Evolutionary conservation across 306 rosid genomes (phyloP), one percentile per base, ranked within the genome.

Genomic region (Dalbergia cochinchinensis): DNA sequence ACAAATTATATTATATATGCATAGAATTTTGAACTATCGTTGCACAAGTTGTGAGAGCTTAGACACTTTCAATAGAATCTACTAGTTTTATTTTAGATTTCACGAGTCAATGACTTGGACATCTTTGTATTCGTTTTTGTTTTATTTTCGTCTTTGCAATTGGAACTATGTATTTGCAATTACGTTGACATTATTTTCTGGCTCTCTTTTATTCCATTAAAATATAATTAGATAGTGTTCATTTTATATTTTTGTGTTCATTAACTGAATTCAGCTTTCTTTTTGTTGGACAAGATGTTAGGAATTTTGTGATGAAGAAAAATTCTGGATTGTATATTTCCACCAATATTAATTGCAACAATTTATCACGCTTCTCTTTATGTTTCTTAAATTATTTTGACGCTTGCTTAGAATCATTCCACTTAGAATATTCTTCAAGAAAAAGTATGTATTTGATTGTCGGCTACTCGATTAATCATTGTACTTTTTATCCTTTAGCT

Each of bases 31-130:
- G 22, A 50, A 51, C 13, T 35, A 18, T 54, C 16, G 11, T 44
- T 50, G 11, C 8, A 35, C 73, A 64, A 64, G 26, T 65, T 34
- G 63, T 8, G 37, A 48, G 13, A 48, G 22, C 31, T 34, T 13
- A 15, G 60, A 48, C 58, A 69, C 11, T 48, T 69, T 33, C 8
- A 14, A 11, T 13, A 35, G 18, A 60, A 44, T 62, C 34, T 41
- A 44, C 11, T 55, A 78, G 15, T 67, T 41, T 14, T 57, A 57
- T 19, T 78, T 73, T 65, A 7, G 59, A 42, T 12, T 73, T 58
- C 54, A 67, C 18, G 11, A 78, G 82, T 69, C 70, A 59, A 45
- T 44, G 76, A 59, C 51, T 45, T 45, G 45, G 69, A 44, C 76
- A 44, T 66, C 22, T 41, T 45, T 12, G 26, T 69, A 60, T 71